Conservation (phyloP, 805 yeast genomes). For the Yamadazyma nakazawae region DNA sequence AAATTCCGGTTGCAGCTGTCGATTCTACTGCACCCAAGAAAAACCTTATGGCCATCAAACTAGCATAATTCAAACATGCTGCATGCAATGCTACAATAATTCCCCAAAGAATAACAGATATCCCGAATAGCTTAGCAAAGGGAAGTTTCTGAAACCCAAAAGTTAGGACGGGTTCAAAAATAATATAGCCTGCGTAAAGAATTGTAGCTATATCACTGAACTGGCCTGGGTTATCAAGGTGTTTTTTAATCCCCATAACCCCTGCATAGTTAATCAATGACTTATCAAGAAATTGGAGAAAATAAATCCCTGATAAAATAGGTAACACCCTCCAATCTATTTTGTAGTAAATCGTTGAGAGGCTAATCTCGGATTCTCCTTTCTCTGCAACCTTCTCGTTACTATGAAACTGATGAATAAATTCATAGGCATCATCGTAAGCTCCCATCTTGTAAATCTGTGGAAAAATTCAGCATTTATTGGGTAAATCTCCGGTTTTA, state of each 20-base stretch:
- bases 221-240: conserved; percentile 42
- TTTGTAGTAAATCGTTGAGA: conserved; percentile 23
- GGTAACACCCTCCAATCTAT: conserved; percentile 50
- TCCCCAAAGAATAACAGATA: conserved; percentile 53
- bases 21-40: conserved; percentile 54
- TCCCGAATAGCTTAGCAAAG: conserved; percentile 48
- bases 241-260: conserved; percentile 57
- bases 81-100: conserved; percentile 47
- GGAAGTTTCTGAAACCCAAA: conserved; percentile 48
- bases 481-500: background rate
- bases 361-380: background rate
- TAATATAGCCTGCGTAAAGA: conserved; percentile 51
- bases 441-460: conserved; percentile 9
- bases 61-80: conserved; percentile 51
- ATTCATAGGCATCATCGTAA: conserved; percentile 23
- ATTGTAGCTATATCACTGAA: conserved; percentile 53
- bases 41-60: conserved; percentile 53
- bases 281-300: conserved; percentile 58
- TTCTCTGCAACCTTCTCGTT: conserved; percentile 2
- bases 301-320: conserved; percentile 50
- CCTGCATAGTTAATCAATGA: conserved; percentile 59
- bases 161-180: conserved; percentile 48
- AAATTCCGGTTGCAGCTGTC: conserved; percentile 54
- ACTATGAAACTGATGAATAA: conserved; percentile 11
- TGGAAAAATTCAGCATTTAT: background rate